These are phyloP conservation scores for Penicillium salamii DNA, from an alignment of 495 filamentous ascomycete species.

Conservation along the genomic window DNA sequence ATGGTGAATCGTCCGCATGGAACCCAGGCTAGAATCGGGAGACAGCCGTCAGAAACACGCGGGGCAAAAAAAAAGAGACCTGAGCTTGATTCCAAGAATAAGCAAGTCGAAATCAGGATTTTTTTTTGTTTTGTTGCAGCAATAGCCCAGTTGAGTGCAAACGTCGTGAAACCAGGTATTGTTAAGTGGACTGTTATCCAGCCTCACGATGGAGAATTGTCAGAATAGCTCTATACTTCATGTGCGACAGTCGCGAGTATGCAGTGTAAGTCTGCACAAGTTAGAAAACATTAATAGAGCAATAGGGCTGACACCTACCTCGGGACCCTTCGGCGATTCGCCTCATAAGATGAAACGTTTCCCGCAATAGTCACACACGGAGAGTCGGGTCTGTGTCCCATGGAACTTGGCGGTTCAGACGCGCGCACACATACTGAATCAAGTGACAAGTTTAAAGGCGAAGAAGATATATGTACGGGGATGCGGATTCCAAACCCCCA, in stretches of 20 bases:
- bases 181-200: constrained; percentile 18
- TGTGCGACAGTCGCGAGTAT: constrained; percentile 10
- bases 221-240: constrained; percentile 25
- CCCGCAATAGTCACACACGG: constrained; percentile 29
- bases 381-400: constrained; percentile 34
- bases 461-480: background rate
- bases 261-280: constrained; percentile 19
- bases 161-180: constrained; percentile 29
- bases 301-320: constrained; percentile 28
- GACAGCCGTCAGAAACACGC: background rate
- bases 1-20: constrained; percentile 8
- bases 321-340: constrained; percentile 28
- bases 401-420: constrained; percentile 34
- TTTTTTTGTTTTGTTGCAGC: constrained; percentile 20
- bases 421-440: constrained; percentile 33
- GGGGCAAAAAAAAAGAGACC: constrained; percentile 1
- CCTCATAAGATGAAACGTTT: constrained; percentile 33
- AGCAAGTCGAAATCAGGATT: constrained; percentile 19
- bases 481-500: background rate
- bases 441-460: constrained; percentile 1
- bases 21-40: constrained; percentile 8
- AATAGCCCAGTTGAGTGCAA: constrained; percentile 28
- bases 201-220: constrained; percentile 15
- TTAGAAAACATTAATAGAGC: constrained; percentile 14
- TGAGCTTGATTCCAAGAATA: constrained; percentile 1